These are phyloP conservation scores for Penicillium longicatenatum DNA, from an alignment of 495 filamentous ascomycete species.

Conservation along the genomic window DNA sequence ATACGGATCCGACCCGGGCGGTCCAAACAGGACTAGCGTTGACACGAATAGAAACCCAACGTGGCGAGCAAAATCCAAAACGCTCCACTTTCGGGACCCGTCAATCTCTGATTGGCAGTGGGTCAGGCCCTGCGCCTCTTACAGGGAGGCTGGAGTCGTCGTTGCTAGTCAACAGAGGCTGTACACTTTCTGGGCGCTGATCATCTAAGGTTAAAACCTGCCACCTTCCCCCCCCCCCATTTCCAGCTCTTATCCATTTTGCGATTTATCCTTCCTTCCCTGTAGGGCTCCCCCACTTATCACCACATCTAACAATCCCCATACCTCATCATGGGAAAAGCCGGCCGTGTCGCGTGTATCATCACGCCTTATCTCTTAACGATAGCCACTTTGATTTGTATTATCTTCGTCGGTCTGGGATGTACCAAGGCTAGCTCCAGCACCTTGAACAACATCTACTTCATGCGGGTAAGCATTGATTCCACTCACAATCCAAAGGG, in stretches of 20 bases:
- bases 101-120: constrained; percentile 16
- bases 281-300: not conserved
- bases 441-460: constrained; percentile 59
- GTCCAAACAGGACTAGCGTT: constrained; percentile 15
- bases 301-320: not conserved
- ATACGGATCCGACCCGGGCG: not conserved
- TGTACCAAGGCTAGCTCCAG: constrained; percentile 64
- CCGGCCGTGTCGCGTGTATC: constrained; percentile 78
- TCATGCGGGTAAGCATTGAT: constrained; percentile 62
- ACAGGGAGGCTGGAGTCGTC: constrained; percentile 24
- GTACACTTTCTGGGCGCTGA: constrained; percentile 12
- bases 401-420: constrained; percentile 71
- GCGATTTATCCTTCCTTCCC: not conserved
- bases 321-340: constrained; percentile 61
- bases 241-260: not conserved
- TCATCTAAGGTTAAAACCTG: constrained; percentile 20
- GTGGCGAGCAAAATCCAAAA: constrained; percentile 20
- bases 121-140: constrained; percentile 24
- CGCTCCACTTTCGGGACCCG: not conserved
- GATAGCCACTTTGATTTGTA: constrained; percentile 68
- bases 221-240: not conserved
- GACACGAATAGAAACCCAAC: constrained; percentile 32
- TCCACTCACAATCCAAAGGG: too few species aligned
- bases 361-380: constrained; percentile 76
- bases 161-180: constrained; percentile 8